Percentiles rank a stretch among this genome's conserved stretches.
Conservation (phyloP, 805 yeast species). For the Metschnikowia cerradonensis region DNA sequence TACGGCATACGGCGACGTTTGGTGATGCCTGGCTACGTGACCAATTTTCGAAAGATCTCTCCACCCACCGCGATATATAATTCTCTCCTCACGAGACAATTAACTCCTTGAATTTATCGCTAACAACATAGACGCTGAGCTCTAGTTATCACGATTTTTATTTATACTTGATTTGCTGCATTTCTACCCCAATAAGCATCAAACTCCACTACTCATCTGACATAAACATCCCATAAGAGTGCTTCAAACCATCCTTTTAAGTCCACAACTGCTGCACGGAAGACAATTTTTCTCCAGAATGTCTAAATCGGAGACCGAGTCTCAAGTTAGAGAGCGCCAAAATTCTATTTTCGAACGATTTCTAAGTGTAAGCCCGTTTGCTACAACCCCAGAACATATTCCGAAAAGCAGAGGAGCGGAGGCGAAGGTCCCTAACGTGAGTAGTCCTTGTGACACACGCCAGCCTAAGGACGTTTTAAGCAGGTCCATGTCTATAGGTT, state of each 20-base stretch:
- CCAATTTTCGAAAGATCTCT: slow-evolving; percentile 2
- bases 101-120: not conserved
- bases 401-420: not conserved
- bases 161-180: not conserved
- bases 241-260: not conserved
- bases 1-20: slow-evolving; percentile 5
- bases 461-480: not conserved
- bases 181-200: not conserved
- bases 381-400: not conserved
- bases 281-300: not conserved
- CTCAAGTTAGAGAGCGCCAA: not conserved
- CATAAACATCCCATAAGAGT: not conserved
- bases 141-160: not conserved
- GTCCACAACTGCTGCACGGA: not conserved
- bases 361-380: slow-evolving; percentile 3
- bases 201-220: not conserved
- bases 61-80: slow-evolving; percentile 2
- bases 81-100: not conserved
- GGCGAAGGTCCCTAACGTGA: not conserved
- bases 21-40: slow-evolving; percentile 3
- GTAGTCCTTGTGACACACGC: not conserved
- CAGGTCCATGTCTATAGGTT: slow-evolving; percentile 7
- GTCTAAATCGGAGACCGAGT: not conserved
- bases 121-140: not conserved
- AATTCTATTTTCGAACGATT: slow-evolving; percentile 9